Base-by-base conservation (phyloP, 1,284 basidiomycete species). In the Ceratobasidium sp. region DNA sequence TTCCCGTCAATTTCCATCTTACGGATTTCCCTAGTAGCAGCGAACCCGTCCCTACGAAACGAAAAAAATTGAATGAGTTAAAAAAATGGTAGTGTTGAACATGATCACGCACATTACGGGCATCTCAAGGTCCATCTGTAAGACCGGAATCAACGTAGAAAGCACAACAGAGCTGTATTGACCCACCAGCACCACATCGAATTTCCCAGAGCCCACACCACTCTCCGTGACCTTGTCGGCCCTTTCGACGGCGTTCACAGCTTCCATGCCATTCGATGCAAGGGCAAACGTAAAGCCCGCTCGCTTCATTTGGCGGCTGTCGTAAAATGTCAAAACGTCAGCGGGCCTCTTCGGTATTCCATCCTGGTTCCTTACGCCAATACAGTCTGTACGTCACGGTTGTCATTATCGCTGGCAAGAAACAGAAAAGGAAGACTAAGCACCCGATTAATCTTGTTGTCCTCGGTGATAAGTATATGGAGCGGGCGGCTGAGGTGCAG, bases 111-210 rank as follows among this genome's bases (percentile, higher is more conserved):
- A 58, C 79, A 80, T 79, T 22, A 80, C 79, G 2, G 79, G 79
- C 80, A 80, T 80, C 66, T 80, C 79, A 54, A 79, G 80, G 66
- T 80, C 79, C 79, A 80, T 80, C 79, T 80, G n/a, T n/a, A 14
- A 53, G 27, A 43, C 29, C 29, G 22, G 29, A 51, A 62, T 58
- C n/a, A 49, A 29, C 19, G 56, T 16, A 9, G 13, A 34, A 56
- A 27, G 19, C 22, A 13, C 13, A 0, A 22, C 24, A 64, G 13
- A 13, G 24, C 6, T 16, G 72, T 16, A 14, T 11, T 39, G 9
- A 75, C 76, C 58, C 46, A 79, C 79, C 71, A 80, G 66, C 29
- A 80, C 77, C 22, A 74, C 79, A 69, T 80, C 79, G 65, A 79
- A 80, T 11, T 64, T 37, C 39, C 62, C 49, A 19, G 66, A 41